phyloP scores from a whole-genome alignment of 768 basidiomycete species.

The Lentinula lateritia region DNA sequence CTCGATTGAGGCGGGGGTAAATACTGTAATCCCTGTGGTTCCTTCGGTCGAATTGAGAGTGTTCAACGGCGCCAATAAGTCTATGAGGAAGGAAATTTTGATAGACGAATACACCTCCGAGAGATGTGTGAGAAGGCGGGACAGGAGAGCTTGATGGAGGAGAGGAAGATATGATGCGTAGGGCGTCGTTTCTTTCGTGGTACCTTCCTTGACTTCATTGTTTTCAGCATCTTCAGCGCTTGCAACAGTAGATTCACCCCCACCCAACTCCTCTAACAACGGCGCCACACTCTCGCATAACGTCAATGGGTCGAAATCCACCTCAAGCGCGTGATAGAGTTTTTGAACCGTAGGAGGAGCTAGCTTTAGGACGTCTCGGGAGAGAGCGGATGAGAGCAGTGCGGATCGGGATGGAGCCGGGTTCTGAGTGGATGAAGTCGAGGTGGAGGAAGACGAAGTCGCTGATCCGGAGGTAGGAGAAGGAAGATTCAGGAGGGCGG shows the following conservation, averaged over 20 bases:
- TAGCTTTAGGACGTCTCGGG: conserved; percentile 77
- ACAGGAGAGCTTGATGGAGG: conserved; percentile 85
- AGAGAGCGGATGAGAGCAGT: conserved; percentile 82
- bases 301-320: conserved; percentile 87
- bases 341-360: conserved; percentile 67
- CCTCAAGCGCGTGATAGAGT: conserved; percentile 86
- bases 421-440: not conserved
- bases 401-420: conserved; percentile 78
- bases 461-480: not conserved
- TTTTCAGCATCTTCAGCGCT: conserved; percentile 7
- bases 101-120: conserved; percentile 90
- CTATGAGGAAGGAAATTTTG: conserved; percentile 69
- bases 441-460: not conserved
- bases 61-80: conserved; percentile 72
- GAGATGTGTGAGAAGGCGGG: conserved; percentile 85
- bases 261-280: conserved; percentile 54
- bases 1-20: conserved; percentile 77
- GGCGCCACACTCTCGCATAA: conserved; percentile 78
- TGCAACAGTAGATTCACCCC: no score
- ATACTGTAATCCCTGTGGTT: conserved; percentile 24
- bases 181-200: conserved; percentile 15
- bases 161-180: conserved; percentile 86
- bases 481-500: conserved; percentile 77
- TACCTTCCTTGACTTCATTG: not conserved
- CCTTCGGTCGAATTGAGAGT: conserved; percentile 27